phyloP scores from a whole-genome alignment of 768 basidiomycete species.

The Harrya chromipes region DNA sequence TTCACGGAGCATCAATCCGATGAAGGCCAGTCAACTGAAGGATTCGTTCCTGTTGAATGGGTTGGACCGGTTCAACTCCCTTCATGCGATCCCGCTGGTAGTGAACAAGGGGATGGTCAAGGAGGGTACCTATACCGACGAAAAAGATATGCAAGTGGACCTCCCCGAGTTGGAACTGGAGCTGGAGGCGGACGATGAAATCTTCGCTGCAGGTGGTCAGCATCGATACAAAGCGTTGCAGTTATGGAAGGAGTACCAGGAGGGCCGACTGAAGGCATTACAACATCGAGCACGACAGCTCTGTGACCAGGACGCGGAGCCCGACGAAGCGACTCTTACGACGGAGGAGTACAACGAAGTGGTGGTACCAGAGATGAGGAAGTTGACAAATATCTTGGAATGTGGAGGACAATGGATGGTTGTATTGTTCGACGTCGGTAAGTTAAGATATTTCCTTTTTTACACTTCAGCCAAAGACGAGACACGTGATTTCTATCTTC shows the following conservation, averaged over 20 bases:
- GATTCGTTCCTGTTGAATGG: conserved; percentile 2
- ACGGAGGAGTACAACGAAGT: neutral
- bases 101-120: neutral
- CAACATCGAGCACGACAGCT: neutral
- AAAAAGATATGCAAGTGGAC: neutral
- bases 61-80: neutral
- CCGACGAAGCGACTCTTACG: neutral
- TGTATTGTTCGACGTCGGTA: neutral
- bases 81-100: neutral
- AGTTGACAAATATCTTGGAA: neutral
- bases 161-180: neutral
- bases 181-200: neutral
- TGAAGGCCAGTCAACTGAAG: neutral
- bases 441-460: too few species aligned
- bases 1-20: neutral
- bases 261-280: neutral
- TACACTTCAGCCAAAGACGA: too few species aligned
- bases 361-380: too few species aligned
- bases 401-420: neutral
- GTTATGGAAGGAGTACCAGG: neutral
- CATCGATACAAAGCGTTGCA: neutral
- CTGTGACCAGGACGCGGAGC: neutral
- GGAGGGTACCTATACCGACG: neutral
- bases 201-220: conserved; percentile 1
- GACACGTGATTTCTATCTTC: too few species aligned